Evolutionary conservation across 2,329 filamentous ascomycete genomes (phyloP), one percentile per base, ranked within the genome.

Genomic region (Coniochaeta sp.): DNA sequence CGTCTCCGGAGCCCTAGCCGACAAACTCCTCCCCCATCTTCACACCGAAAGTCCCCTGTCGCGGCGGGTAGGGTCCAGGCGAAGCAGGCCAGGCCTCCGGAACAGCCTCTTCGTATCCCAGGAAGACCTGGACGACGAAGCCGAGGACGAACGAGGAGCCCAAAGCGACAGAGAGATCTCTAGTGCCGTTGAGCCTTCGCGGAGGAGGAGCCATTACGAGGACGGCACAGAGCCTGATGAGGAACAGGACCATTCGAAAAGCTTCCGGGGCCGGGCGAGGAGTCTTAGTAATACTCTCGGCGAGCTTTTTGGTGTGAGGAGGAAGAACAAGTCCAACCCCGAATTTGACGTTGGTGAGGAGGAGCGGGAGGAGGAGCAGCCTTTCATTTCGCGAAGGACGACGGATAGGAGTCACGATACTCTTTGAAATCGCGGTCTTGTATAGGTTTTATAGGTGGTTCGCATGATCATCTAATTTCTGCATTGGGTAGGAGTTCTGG

Each of bases 1-100:
- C 1, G 80, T 86, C 40, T 83, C 77, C 19, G 81, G 81, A 0
- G 81, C 83, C 0, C 80, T 86, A 50, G 80, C 82, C 47, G 83
- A 86, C 64, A 81, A 77, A 12, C 74, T 85, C 33, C 73, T 83
- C 1, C 73, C 79, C 12, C 76, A 77, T 24, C 54, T 57, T 17
- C 28, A 34, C 73, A 31, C 36, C 5, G 56, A 57, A 24, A 36
- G 8, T 38, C 54, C 54, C 19, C 24, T 34, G 17, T 43, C 34
- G 14, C 34, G 56, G 22, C 76, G 73, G 59, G 76, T 77, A 11
- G 80, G 79, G 9, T 71, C 79, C 56, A 73, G 77, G 55, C 76
- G 81, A 14, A 73, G 79, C 59, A 75, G 80, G 55, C 78, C 78
- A 9, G 79, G 77, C 57, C 76, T 85, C 33, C 74, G 81, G 56